Evolutionary conservation across 345 rosid species (phyloP), one percentile per base, ranked within the genome.

Genomic region (Salix exigua): DNA sequence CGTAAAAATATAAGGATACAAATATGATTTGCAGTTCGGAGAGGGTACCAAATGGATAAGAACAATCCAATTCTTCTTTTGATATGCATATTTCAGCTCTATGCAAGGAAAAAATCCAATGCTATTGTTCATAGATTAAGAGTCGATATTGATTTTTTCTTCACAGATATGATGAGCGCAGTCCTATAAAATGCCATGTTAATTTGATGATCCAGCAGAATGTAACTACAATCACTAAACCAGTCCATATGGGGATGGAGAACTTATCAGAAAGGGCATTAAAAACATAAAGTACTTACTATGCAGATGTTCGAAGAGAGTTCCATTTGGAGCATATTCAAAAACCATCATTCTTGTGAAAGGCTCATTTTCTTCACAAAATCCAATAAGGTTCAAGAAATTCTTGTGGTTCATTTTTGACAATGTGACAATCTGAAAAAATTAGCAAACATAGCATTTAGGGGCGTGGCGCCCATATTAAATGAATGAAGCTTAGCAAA

Each of bases 301-400:
- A 67, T 96, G 95, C 66, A 96, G 87, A 87, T 96, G 98, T 86
- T 96, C 98, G 53, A 86, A 93, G 77, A 96, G 95, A 13, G 92
- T 89, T 81, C 99, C 99, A 71, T 91, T 96, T n/a, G 98, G 95
- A 69, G 97, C 97, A 74, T 96, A 96, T 83, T 96, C 98, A 50
- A 92, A 96, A 76, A 96, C 94, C 87, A 96, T 85, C 97, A 92
- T 92, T 83, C 98, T 86, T 4, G 89, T 84, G 86, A 96, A 92
- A 69, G 97, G 97, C 79, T 86, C 84, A 50, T 93, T 84, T 83
- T 91, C 93, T 82, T 87, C 97, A 76, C 99, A 96, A 72, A 80
- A 92, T 31, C 98, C 97, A 18, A 96, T 82, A 66, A 94, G 91
- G 83, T 90, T 96, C 84, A 96, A 78, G 73, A 96, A 96, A 76